These are phyloP conservation scores for Apophysomyces sp. DNA, from an alignment of 371 early-diverging fungal genomes.

Conservation along the genomic window DNA sequence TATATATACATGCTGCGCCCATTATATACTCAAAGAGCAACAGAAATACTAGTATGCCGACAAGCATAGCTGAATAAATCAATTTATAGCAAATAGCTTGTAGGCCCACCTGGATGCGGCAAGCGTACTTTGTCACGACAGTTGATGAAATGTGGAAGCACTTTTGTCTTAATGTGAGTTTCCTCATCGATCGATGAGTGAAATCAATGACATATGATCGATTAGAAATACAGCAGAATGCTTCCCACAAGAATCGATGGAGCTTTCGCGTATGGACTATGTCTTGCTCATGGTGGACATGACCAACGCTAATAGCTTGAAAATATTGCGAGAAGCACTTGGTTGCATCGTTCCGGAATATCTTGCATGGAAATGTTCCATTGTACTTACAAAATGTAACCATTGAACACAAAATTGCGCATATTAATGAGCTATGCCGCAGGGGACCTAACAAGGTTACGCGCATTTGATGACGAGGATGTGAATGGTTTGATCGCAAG, in stretches of 20 bases:
- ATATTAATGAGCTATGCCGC: not conserved
- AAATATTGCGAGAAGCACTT: conserved; percentile 8
- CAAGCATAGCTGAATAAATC: not conserved
- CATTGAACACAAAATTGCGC: not conserved
- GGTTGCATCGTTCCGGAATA: conserved; percentile 13
- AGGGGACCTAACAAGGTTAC: conserved; percentile 21
- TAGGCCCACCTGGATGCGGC: conserved; percentile 31
- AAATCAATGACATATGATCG: no score
- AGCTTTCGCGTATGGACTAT: conserved; percentile 18
- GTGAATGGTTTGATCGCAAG: conserved; percentile 2
- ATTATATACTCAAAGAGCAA: conserved; percentile 30
- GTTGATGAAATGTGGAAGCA: conserved; percentile 18
- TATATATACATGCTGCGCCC: conserved; percentile 30
- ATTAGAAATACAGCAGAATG: conserved; percentile 24
- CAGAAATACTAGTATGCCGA: conserved; percentile 29
- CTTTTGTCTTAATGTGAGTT: conserved; percentile 31
- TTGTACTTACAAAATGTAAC: conserved; percentile 38
- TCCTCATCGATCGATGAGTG: not conserved
- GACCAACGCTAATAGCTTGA: conserved; percentile 21
- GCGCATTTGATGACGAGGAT: conserved; percentile 15
- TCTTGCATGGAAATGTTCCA: conserved; percentile 16
- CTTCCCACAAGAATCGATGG: conserved; percentile 3
- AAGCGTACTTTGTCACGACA: conserved; percentile 32
- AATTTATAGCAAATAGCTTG: conserved; percentile 16
- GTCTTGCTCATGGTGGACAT: conserved; percentile 33